Evolutionary conservation across 1,139 yeast genomes (phyloP).

Genomic region (Lizanozyma gosingica): DNA sequence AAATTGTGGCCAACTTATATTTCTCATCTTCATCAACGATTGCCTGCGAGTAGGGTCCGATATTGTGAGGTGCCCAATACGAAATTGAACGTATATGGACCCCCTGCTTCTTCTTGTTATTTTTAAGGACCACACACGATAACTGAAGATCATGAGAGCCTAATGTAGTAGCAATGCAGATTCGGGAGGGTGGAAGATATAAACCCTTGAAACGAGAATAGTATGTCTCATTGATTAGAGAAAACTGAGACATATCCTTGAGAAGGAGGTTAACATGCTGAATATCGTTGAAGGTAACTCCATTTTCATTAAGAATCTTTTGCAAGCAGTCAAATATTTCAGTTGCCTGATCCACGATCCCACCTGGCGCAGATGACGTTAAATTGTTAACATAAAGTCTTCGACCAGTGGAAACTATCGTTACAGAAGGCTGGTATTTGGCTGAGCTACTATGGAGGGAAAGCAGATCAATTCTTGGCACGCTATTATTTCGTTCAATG

Average conservation of each 20-base stretch:
- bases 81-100: constrained; percentile 87
- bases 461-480: not conserved
- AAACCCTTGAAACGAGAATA: constrained; percentile 43
- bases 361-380: constrained; percentile 14
- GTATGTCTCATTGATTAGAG: constrained; percentile 52
- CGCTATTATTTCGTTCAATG: constrained; percentile 2
- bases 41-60: constrained; percentile 94
- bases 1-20: constrained; percentile 46
- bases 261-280: constrained; percentile 56
- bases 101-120: constrained; percentile 38
- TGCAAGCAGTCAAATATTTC: constrained; percentile 41
- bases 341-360: constrained; percentile 35
- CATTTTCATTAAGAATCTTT: constrained; percentile 17
- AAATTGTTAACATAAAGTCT: constrained; percentile 47
- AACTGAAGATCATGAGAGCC: constrained; percentile 34
- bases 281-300: constrained; percentile 29
- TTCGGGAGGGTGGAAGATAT: constrained; percentile 75
- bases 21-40: constrained; percentile 36
- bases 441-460: not conserved
- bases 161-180: constrained; percentile 61
- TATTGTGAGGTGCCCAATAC: constrained; percentile 97
- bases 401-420: constrained; percentile 9
- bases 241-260: constrained; percentile 56
- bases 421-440: not conserved
- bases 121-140: constrained; percentile 43